Evolutionary conservation across 345 rosid species (phyloP).

Genomic region (Jatropha curcas): DNA sequence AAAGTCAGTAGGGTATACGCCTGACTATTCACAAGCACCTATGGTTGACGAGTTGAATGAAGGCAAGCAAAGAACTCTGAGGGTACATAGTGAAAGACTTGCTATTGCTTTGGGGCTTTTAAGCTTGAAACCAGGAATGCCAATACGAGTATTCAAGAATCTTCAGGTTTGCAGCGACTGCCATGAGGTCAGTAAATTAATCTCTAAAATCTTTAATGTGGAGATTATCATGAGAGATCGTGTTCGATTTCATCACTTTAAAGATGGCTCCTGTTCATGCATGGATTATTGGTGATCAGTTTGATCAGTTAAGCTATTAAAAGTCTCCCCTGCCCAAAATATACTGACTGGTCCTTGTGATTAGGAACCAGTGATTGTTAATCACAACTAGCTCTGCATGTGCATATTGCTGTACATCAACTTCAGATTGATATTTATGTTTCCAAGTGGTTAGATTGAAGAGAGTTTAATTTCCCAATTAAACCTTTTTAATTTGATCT

Average conservation of each 20-base stretch:
- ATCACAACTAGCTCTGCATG: too few species aligned
- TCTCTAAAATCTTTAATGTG: conserved; percentile 57
- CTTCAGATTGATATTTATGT: too few species aligned
- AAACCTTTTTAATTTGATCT: too few species aligned
- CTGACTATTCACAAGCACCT: conserved; percentile 35
- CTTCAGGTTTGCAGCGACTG: conserved; percentile 76
- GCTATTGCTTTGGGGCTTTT: conserved; percentile 75
- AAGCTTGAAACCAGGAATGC: conserved; percentile 55
- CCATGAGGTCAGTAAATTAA: conserved; percentile 63
- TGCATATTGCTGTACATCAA: too few species aligned
- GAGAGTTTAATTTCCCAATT: too few species aligned
- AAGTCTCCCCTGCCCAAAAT: too few species aligned
- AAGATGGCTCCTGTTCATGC: conserved; percentile 72
- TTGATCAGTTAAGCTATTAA: background rate
- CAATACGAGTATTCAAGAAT: conserved; percentile 73
- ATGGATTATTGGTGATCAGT: conserved; percentile 62
- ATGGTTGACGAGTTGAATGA: conserved; percentile 44
- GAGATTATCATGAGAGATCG: conserved; percentile 80
- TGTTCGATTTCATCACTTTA: conserved; percentile 71
- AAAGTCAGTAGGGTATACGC: conserved; percentile 43
- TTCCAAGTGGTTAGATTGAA: too few species aligned
- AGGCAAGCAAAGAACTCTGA: conserved; percentile 50
- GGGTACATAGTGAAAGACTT: conserved; percentile 78
- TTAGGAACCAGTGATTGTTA: too few species aligned
- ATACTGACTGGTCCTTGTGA: too few species aligned